Base-by-base conservation (phyloP, 768 basidiomycete species). In the Boletus sp. region DNA sequence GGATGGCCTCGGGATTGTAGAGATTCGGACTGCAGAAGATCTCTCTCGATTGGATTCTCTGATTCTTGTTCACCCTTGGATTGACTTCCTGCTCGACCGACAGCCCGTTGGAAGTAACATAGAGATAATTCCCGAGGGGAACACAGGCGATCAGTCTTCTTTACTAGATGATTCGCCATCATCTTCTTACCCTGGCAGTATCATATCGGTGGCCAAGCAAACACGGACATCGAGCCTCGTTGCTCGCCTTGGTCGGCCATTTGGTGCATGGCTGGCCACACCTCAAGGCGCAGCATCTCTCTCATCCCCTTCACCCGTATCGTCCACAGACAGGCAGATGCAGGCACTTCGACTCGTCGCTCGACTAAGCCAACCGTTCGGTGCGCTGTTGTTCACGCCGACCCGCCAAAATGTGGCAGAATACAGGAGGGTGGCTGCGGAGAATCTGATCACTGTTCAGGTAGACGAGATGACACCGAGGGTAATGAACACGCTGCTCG, bases 61-160 rank as follows among this genome's bases (percentile, higher is more conserved):
- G 0, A 30, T 19, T 32, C 53, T 54, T 21, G 25, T 58, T 17
- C 53, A 54, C 32, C 52, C 59, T 0, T 58, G 56, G 59, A 59
- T 58, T 10, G 42, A 52, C 32, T 40, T 50, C 5, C 41, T 60
- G 5, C 51, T 52, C 5, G 37, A 52, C 21, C 3, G 51, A 32
- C 44, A 30, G 0, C 43, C 43, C 4, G 27, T 52, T 3, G 29
- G 35, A 19, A 15, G 10, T 34, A 23, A 29, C 17, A 2, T 2
- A 4, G 42, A 38, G 23, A 44, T 19, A 25, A 25, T 25, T 25
- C 25, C 25, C 5, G 5, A 25, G 25, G 25, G 3, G 25, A 3
- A 4, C 25, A 25, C 25, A 25, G 25, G 5, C 25, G 5, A 25
- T 5, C 25, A 5, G 25, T 25, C 25, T 25, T 23, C 19, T 5